phyloP scores from a whole-genome alignment of 192 early-diverging fungal genomes.

The Coemansia sp. region DNA sequence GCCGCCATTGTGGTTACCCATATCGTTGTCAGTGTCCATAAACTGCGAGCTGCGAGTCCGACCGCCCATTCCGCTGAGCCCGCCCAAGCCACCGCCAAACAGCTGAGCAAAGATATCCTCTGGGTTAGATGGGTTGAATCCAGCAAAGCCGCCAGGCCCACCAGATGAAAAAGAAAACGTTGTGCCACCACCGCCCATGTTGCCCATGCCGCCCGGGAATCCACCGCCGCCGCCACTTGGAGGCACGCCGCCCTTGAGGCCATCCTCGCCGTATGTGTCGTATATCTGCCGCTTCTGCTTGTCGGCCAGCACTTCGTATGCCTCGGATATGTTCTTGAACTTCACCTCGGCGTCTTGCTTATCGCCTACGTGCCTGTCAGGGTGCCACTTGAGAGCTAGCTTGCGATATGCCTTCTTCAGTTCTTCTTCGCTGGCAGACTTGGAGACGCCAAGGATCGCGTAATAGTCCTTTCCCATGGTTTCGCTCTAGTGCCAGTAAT shows the following conservation, averaged over 20 bases:
- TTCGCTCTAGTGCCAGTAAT: neutral
- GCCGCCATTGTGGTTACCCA: conserved; percentile 47
- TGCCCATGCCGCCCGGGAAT: conserved; percentile 32
- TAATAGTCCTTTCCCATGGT: conserved; percentile 93
- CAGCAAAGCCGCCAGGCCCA: conserved; percentile 65
- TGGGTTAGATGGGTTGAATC: conserved; percentile 79
- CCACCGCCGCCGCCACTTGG: conserved; percentile 63
- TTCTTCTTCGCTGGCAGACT: conserved; percentile 76
- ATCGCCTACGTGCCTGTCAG: conserved; percentile 52
- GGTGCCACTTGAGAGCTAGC: conserved; percentile 61
- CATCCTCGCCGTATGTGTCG: conserved; percentile 95
- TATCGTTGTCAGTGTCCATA: conserved; percentile 62
- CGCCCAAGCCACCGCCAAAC: conserved; percentile 69
- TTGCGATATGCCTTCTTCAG: conserved; percentile 86
- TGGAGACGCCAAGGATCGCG: conserved; percentile 81
- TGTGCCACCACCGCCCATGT: conserved; percentile 56
- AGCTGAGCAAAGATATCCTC: conserved; percentile 92
- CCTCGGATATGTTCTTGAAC: conserved; percentile 99
- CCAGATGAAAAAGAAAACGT: conserved; percentile 73
- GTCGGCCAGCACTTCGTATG: conserved; percentile 96
- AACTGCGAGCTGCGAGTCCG: conserved; percentile 54
- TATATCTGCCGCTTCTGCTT: conserved; percentile 88
- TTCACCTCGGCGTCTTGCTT: conserved; percentile 54
- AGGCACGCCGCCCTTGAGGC: conserved; percentile 67
- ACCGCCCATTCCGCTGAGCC: conserved; percentile 38